Percentiles rank a stretch among this genome's conserved stretches.
Conservation (phyloP, 148 eudicot species). For the Rhododendron williamsianum region DNA sequence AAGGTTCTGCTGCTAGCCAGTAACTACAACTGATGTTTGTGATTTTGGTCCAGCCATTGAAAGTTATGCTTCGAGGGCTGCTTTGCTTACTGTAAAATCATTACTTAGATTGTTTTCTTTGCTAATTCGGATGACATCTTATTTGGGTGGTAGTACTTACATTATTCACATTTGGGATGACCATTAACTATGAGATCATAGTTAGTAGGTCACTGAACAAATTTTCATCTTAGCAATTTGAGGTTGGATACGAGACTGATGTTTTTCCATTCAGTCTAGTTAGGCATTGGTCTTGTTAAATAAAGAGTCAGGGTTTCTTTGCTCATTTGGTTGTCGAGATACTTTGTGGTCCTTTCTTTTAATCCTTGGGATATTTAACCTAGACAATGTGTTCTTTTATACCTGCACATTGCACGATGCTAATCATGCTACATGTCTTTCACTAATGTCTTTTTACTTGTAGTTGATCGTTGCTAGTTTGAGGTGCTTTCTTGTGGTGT, state of each 20-base stretch:
- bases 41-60: background rate
- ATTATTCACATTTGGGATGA: background rate
- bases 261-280: background rate
- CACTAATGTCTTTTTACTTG: background rate
- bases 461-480: background rate
- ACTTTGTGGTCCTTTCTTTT: background rate
- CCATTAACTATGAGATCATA: background rate
- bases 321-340: background rate
- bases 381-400: background rate
- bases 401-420: background rate
- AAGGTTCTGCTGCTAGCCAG: background rate
- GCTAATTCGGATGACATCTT: background rate
- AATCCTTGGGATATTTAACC: background rate
- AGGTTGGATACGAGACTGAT: background rate
- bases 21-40: background rate
- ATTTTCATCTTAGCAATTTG: background rate
- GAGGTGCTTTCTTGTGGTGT: background rate
- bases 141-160: background rate
- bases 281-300: background rate
- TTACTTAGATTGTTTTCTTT: background rate
- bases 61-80: background rate
- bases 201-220: background rate
- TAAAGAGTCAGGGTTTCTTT: background rate
- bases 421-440: background rate
- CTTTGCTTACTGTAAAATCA: background rate